Percentiles rank a stretch among this genome's conserved stretches.
Evolutionary conservation across 805 yeast species (phyloP).

Genomic region (Kazachstania africana): DNA sequence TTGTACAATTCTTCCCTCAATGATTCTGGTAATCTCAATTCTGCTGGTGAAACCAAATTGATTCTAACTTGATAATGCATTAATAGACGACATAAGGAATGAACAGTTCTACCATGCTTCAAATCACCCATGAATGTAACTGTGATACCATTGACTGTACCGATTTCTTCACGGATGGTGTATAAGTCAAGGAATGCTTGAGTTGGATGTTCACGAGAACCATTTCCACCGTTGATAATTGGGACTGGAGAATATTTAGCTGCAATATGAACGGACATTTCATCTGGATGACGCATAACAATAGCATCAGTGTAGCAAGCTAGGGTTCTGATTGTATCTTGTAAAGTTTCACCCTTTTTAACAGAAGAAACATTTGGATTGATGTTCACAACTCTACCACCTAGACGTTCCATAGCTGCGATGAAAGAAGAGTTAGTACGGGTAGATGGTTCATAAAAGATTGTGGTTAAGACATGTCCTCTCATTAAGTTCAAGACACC

Average conservation of each 20-base stretch:
- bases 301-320: constrained; percentile 95
- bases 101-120: constrained; percentile 97
- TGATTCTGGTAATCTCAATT: constrained; percentile 69
- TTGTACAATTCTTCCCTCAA: constrained; percentile 54
- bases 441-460: constrained; percentile 97
- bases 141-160: constrained; percentile 95
- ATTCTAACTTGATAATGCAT: constrained; percentile 87
- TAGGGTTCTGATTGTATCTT: constrained; percentile 89
- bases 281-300: constrained; percentile 92
- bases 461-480: constrained; percentile 85
- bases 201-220: constrained; percentile 96
- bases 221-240: constrained; percentile 95
- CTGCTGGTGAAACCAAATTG: constrained; percentile 85
- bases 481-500: constrained; percentile 86
- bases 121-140: constrained; percentile 98
- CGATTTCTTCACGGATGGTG: constrained; percentile 97
- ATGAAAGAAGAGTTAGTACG: constrained; percentile 94
- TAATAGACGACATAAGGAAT: constrained; percentile 82
- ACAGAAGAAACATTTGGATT: constrained; percentile 84
- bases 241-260: constrained; percentile 96
- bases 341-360: constrained; percentile 95
- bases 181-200: constrained; percentile 95
- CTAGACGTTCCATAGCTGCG: constrained; percentile 99
- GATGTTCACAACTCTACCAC: constrained; percentile 91
- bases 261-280: constrained; percentile 84